Conservation (phyloP, 1,284 basidiomycete genomes). For the Butyriboletus appendiculatus region DNA sequence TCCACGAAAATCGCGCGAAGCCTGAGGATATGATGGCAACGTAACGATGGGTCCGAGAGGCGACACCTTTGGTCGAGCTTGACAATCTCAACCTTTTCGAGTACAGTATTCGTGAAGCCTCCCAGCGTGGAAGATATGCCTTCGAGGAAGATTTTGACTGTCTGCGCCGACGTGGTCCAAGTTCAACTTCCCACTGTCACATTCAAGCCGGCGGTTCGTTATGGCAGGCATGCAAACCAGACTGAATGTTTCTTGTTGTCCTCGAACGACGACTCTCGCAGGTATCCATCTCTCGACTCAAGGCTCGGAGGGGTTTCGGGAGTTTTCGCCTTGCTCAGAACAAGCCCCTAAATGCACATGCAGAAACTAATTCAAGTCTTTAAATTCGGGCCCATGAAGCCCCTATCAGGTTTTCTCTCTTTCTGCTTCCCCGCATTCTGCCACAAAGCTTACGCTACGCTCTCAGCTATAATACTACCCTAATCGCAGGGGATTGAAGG, state of each 20-base stretch:
- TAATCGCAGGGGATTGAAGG: not conserved
- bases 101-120: not conserved
- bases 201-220: no score
- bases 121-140: not conserved
- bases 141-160: not conserved
- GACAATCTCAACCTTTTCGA: not conserved
- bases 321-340: not conserved
- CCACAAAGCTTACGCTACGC: not conserved
- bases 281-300: not conserved
- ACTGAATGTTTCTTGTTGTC: no score
- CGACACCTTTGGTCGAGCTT: not conserved
- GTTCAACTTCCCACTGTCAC: not conserved
- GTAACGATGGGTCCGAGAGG: no score
- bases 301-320: not conserved
- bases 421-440: not conserved
- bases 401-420: constrained; percentile 1
- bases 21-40: no score
- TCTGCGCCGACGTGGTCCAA: not conserved
- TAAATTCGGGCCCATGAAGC: not conserved
- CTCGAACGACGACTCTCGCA: not conserved
- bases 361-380: not conserved
- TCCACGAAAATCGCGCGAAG: not conserved
- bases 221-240: no score
- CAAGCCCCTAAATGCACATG: not conserved
- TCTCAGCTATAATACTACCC: not conserved